Base-by-base conservation (phyloP, 2,329 filamentous ascomycete genomes). In the Ophioceras dolichostomum region DNA sequence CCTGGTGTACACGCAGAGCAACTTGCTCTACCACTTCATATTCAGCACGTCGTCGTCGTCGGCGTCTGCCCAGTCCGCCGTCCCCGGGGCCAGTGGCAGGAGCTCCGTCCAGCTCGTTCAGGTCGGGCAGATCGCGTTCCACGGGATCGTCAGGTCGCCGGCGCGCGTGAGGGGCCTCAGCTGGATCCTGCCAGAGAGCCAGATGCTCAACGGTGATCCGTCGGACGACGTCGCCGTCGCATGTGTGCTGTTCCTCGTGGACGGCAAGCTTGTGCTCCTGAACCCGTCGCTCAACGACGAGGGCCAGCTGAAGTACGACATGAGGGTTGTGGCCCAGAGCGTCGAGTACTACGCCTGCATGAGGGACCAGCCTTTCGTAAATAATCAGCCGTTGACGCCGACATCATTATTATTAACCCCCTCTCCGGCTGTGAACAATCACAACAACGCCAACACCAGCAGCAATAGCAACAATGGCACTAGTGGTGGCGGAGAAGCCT, bases 61-160 rank as follows among this genome's bases (percentile, higher is more conserved):
- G 27, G 27, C 18, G 14, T 26, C 22, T 12, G 8, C 22, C 8
- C n/a, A n/a, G n/a, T 78, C 83, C 0, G 72, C 77, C 1, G 69
- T 76, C 17, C 68, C 73, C n/a, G 78, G 69, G 13, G n/a, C n/a
- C n/a, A n/a, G n/a, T n/a, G n/a, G n/a, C n/a, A n/a, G n/a, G n/a
- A n/a, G n/a, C n/a, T 64, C 78, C 17, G 73, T 94, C 24, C 79
- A 78, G 31, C 70, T 96, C 21, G 74, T 94, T 6, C 87, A 94
- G 53, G 88, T 96, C n/a, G 91, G 93, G 9, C 91, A 96, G 55
- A 98, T 98, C 50, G 89, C 86, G 10, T 91, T 98, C 49, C 84
- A 98, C 55, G 91, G 91, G 32, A 95, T 98, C 43, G 88, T 98
- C 31, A 71, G 91, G 49, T 93, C 91, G 26, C 91, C 91, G 10